Percentiles rank a stretch among this genome's conserved stretches.
These are phyloP conservation scores for Ogataea pilisensis DNA, from an alignment of 805 yeast genomes.

Conservation along the genomic window DNA sequence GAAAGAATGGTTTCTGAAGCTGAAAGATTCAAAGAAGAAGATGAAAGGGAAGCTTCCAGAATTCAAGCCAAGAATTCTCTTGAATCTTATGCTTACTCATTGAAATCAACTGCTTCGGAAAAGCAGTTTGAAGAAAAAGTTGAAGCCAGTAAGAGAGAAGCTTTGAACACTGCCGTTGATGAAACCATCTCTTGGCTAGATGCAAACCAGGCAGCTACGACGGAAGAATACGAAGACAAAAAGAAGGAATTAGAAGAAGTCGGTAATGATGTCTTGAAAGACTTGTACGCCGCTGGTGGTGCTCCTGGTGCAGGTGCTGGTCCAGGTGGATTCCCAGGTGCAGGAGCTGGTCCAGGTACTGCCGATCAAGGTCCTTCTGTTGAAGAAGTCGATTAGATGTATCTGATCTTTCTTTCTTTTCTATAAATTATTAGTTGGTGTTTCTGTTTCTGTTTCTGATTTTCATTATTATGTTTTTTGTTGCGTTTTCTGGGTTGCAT, in stretches of 20 bases:
- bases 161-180: slow-evolving; percentile 71
- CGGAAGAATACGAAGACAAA: slow-evolving; percentile 88
- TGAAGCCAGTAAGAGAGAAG: slow-evolving; percentile 44
- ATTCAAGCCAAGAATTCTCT: slow-evolving; percentile 53
- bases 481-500: too few species aligned
- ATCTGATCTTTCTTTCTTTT: neutral
- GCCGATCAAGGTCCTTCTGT: slow-evolving; percentile 75
- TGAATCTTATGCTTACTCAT: slow-evolving; percentile 54
- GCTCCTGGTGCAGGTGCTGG: slow-evolving; percentile 56
- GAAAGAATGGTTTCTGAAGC: slow-evolving; percentile 64
- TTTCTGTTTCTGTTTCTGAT: neutral
- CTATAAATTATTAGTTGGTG: neutral
- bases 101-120: slow-evolving; percentile 42
- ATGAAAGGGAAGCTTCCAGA: slow-evolving; percentile 56
- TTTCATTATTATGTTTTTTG: slow-evolving; percentile 1
- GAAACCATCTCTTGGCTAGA: slow-evolving; percentile 87
- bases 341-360: slow-evolving; percentile 44
- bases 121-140: slow-evolving; percentile 35
- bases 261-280: slow-evolving; percentile 95
- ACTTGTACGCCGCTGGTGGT: slow-evolving; percentile 94
- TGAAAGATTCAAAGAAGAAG: slow-evolving; percentile 59
- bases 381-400: slow-evolving; percentile 67
- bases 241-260: slow-evolving; percentile 94
- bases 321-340: slow-evolving; percentile 32
- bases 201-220: slow-evolving; percentile 84